Evolutionary conservation across 208 protist species (phyloP).

Genomic region (Leishmania aethiopica): DNA sequence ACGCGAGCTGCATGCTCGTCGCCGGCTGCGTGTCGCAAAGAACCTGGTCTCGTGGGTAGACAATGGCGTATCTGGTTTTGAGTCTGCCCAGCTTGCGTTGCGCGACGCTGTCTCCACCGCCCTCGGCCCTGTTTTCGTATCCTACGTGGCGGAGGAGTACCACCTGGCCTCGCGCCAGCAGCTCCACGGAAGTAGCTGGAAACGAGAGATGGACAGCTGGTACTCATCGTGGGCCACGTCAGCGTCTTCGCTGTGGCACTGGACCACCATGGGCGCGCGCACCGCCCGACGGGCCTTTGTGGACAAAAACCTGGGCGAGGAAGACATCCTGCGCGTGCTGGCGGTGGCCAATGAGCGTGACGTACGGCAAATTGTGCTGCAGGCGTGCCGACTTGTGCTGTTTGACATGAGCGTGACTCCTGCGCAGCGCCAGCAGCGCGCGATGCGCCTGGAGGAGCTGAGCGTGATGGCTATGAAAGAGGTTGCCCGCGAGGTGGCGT

Average conservation of each 20-base stretch:
- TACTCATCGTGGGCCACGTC: slow-evolving; percentile 33
- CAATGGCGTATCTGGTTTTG: slow-evolving; percentile 20
- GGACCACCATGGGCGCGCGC: slow-evolving; percentile 17
- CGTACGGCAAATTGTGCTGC: slow-evolving; percentile 42
- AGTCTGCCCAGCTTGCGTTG: slow-evolving; percentile 21
- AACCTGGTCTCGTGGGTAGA: slow-evolving; percentile 47
- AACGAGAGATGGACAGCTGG: slow-evolving; percentile 57
- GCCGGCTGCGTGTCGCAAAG: slow-evolving; percentile 52
- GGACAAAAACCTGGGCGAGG: slow-evolving; percentile 35
- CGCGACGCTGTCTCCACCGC: slow-evolving; percentile 56
- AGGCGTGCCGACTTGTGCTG: slow-evolving; percentile 43
- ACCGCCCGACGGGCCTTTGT: slow-evolving; percentile 24
- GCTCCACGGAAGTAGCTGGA: slow-evolving; percentile 27
- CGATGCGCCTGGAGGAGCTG: slow-evolving; percentile 31
- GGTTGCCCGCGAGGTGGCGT: slow-evolving; percentile 29
- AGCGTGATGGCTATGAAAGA: slow-evolving; percentile 31
- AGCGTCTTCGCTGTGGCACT: slow-evolving; percentile 32
- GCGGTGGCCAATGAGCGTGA: slow-evolving; percentile 39
- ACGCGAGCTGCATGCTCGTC: slow-evolving; percentile 37
- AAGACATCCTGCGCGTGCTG: slow-evolving; percentile 41
- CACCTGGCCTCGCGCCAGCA: slow-evolving; percentile 43
- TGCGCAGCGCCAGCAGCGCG: slow-evolving; percentile 31
- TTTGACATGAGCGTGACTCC: slow-evolving; percentile 43
- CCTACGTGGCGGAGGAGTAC: slow-evolving; percentile 61
- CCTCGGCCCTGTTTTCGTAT: slow-evolving; percentile 42